Base-by-base conservation (phyloP, 768 basidiomycete species). In the Hygrophoropsis aurantiaca region DNA sequence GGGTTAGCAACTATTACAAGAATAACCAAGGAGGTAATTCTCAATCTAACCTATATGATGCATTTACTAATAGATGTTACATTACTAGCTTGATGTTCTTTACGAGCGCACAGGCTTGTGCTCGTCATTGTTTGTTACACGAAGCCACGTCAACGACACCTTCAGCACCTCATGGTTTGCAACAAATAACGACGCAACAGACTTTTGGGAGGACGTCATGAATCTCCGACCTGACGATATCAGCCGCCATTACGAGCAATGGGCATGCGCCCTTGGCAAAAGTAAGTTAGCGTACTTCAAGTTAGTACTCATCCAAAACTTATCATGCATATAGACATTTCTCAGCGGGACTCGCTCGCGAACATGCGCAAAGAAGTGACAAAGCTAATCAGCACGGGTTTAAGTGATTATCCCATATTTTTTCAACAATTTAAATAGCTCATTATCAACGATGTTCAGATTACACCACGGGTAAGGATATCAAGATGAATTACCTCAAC, bases 401-500 rank as follows among this genome's bases (percentile, higher is more conserved):
- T 30, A 7, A 30, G 27, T 30, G 13, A 13, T 6, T 30, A n/a
- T n/a, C n/a, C n/a, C n/a, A n/a, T n/a, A n/a, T n/a, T n/a, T n/a
- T n/a, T 30, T 13, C 27, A 7, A 7, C 13, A 13, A 7, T 6
- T 30, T 30, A 30, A 7, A 13, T 13, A 13, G n/a, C 13, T 13
- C 27, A 30, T 30, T 13, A 13, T 30, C n/a, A 30, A 30, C 13
- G 27, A 30, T 13, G 6, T 6, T 30, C 27, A 30, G 27, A 30
- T 6, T 6, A 6, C 27, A 30, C 13, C 27, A 30, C 27, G 27
- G 27, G 27, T 13, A 30, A 13, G 27, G 6, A 6, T 6, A 37
- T 41, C 1, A 27, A 13, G 2, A 57, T 59, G 58, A 53, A 53
- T 30, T 57, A 55, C 40, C 40, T 21, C 1, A 50, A 44, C 40